Evolutionary conservation across 1,284 basidiomycete species (phyloP).

Genomic region (Termitomyces sp.): DNA sequence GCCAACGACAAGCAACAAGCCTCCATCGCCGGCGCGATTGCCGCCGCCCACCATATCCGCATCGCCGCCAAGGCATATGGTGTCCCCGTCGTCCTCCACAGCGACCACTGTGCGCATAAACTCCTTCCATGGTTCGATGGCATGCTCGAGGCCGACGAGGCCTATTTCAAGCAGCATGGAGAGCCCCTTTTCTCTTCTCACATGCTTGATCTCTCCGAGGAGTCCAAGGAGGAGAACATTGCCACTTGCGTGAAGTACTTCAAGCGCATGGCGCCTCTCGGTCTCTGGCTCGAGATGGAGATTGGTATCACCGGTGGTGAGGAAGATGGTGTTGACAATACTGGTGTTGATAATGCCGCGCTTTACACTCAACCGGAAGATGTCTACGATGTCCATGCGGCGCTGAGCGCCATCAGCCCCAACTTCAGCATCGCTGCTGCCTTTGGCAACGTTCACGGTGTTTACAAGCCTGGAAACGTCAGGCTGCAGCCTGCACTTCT

Average conservation of each 20-base stretch:
- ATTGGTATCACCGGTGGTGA: conserved; percentile 99
- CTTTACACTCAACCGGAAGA: conserved; percentile 99
- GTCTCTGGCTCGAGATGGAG: conserved; percentile 99
- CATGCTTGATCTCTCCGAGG: conserved; percentile 99
- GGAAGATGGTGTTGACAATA: conserved; percentile 98
- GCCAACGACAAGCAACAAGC: conserved; percentile 95
- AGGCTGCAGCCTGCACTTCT: conserved; percentile 90
- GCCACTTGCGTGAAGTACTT: conserved; percentile 93
- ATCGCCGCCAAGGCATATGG: conserved; percentile 86
- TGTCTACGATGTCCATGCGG: conserved; percentile 87
- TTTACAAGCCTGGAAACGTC: conserved; percentile 95
- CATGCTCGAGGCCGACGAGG: conserved; percentile 97
- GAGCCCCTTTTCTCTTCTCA: conserved; percentile 97
- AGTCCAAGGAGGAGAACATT: conserved; percentile 97
- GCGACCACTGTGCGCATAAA: conserved; percentile 98
- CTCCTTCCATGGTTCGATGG: conserved; percentile 99
- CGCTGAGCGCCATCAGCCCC: conserved; percentile 81
- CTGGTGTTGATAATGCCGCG: conserved; percentile 87
- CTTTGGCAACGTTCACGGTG: conserved; percentile 97
- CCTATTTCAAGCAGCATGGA: conserved; percentile 85
- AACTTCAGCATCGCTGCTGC: conserved; percentile 96
- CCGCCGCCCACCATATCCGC: conserved; percentile 92
- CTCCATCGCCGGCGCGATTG: conserved; percentile 89
- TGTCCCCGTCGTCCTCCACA: conserved; percentile 96
- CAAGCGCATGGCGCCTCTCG: conserved; percentile 89